Percentiles rank a stretch among this genome's conserved stretches.
phyloP scores from a whole-genome alignment of 192 early-diverging fungal species.

The Backusella parvicylindrica region DNA sequence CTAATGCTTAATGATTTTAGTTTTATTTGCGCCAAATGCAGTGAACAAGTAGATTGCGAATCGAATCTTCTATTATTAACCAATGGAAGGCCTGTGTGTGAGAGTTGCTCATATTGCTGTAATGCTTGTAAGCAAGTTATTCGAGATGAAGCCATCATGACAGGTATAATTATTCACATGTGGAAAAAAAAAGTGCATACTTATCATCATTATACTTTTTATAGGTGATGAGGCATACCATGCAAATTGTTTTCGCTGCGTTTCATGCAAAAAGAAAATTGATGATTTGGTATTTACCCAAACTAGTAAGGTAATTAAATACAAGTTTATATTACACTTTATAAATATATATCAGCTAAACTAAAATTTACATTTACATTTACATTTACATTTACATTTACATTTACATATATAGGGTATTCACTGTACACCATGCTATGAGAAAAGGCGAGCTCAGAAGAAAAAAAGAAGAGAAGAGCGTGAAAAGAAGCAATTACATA shows the following conservation, averaged over 20 bases:
- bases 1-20: conserved; percentile 24
- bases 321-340: neutral
- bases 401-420: conserved; percentile 47
- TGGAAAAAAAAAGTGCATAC: neutral
- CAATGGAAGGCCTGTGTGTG: conserved; percentile 77
- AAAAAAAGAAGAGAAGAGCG: conserved; percentile 46
- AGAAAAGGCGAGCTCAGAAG: conserved; percentile 58
- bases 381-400: neutral
- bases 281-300: conserved; percentile 77
- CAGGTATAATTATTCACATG: conserved; percentile 37
- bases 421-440: conserved; percentile 74
- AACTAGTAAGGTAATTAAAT: conserved; percentile 55
- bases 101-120: conserved; percentile 80
- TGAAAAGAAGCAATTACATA: conserved; percentile 2
- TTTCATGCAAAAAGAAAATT: conserved; percentile 68
- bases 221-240: conserved; percentile 74
- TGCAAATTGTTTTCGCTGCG: conserved; percentile 75
- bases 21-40: conserved; percentile 76
- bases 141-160: conserved; percentile 79
- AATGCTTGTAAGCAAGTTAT: conserved; percentile 69
- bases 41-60: conserved; percentile 67
- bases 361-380: neutral
- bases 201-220: conserved; percentile 1
- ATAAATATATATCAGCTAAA: neutral
- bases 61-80: conserved; percentile 71